Evolutionary conservation across 257 asterid species (phyloP).

Genomic region (Primulina huaijiensis): DNA sequence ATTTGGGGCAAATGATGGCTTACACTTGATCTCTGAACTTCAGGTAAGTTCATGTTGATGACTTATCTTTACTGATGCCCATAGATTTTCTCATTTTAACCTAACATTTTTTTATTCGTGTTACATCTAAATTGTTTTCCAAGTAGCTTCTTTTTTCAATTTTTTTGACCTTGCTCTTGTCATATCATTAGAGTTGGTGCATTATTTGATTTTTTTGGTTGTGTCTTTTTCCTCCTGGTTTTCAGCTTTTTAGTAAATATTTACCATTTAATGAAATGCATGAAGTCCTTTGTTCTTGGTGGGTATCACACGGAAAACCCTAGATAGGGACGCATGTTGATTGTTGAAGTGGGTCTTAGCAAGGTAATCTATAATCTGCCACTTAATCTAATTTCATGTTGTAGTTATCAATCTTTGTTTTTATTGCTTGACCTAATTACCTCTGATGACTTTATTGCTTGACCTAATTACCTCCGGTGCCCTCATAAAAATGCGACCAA

Average conservation of each 20-base stretch:
- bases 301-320: slow-evolving; percentile 69
- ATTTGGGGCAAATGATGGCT: slow-evolving; percentile 71
- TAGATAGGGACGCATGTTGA: slow-evolving; percentile 69
- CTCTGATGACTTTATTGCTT: neutral
- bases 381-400: slow-evolving; percentile 19
- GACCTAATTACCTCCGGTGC: neutral
- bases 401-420: neutral
- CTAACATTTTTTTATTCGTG: neutral
- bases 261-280: neutral
- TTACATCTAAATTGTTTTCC: slow-evolving; percentile 10
- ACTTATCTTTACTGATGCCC: slow-evolving; percentile 64
- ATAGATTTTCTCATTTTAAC: slow-evolving; percentile 30
- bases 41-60: slow-evolving; percentile 81
- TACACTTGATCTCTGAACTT: slow-evolving; percentile 97
- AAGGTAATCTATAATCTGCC: slow-evolving; percentile 46
- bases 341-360: slow-evolving; percentile 87
- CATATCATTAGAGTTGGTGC: neutral
- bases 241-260: neutral
- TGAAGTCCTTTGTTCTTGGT: slow-evolving; percentile 12
- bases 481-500: neutral
- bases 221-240: neutral
- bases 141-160: neutral
- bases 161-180: neutral
- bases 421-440: neutral
- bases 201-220: neutral